Evolutionary conservation across 2,329 filamentous ascomycete genomes (phyloP), one percentile per base, ranked within the genome.

Genomic region (Cytospora piceicola): DNA sequence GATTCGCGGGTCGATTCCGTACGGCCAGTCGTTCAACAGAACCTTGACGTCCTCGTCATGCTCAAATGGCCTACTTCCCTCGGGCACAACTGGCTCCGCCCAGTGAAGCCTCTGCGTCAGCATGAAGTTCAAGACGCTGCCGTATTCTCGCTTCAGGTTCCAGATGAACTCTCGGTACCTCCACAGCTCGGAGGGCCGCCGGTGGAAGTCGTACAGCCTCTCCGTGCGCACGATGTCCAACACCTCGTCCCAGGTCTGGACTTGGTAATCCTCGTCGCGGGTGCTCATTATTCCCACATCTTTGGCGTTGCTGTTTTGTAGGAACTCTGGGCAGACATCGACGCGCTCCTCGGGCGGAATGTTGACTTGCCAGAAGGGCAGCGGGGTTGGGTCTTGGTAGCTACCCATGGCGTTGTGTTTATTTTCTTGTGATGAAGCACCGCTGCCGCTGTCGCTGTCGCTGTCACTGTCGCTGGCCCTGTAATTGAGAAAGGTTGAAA

Each of bases 1-100:
- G 69, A 97, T 94, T 60, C 85, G 83, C 56, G 81, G 74, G 71
- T 95, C 92, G 61, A 97, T 82, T 0, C 92, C 93, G 73, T 97
- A 98, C 0, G 94, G 94, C 92, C 93, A 97, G 82, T 98, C 94
- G 74, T 98, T 98, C 78, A 85, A 87, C 51, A 97, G 77, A 57
- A 96, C 88, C 76, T 88, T 93, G 72, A 89, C 79, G 73, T 95
- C 90, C 12, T 80, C 79, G 0, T 76, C 76, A 62, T 70, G 72
- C 68, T 79, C 77, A 68, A 87, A 83, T 0, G 81, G 81, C 29
- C 61, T 68, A 22, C 72, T 73, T 4, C 74, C 76, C 61, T 59
- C 68, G 2, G 77, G 69, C 39, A 66, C 65, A 20, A 83, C 71
- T 0, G 81, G 82, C n/a, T 69, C 65, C 2, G 77, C 75, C 94